phyloP scores from a whole-genome alignment of 768 basidiomycete species.

The Ramaria rubella region DNA sequence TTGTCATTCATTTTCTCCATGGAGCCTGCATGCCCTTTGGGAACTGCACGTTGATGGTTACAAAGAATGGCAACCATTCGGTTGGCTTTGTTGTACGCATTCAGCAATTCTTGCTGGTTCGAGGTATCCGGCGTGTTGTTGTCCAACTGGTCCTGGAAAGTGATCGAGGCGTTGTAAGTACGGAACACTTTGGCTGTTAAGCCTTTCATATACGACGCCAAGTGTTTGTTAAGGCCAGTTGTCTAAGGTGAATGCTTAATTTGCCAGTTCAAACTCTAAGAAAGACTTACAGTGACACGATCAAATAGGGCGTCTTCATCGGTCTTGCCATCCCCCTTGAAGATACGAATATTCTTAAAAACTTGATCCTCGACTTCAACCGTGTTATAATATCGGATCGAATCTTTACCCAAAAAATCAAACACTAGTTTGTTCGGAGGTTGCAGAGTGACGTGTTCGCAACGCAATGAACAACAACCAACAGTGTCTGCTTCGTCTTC shows the following conservation, averaged over 20 bases:
- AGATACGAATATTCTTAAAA: constrained; percentile 96
- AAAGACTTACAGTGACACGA: constrained; percentile 73
- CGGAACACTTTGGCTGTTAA: constrained; percentile 99
- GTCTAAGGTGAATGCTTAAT: constrained; percentile 45
- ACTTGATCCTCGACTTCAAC: constrained; percentile 87
- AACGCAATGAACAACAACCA: constrained; percentile 95
- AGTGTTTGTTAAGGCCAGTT: constrained; percentile 80
- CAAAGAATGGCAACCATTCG: constrained; percentile 95
- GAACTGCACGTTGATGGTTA: constrained; percentile 95
- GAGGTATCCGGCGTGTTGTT: constrained; percentile 59
- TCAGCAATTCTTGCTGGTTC: constrained; percentile 90
- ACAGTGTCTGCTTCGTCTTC: constrained; percentile 99
- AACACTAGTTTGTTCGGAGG: constrained; percentile 84
- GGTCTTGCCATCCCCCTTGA: constrained; percentile 83
- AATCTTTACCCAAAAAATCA: constrained; percentile 99
- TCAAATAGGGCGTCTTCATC: constrained; percentile 90
- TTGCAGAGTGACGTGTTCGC: constrained; percentile 91
- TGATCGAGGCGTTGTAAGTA: constrained; percentile 98
- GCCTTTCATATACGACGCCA: constrained; percentile 92
- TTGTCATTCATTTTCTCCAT: constrained; percentile 94
- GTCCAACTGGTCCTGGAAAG: constrained; percentile 89
- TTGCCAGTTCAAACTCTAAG: not conserved
- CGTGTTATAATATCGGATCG: constrained; percentile 92
- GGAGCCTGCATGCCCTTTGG: constrained; percentile 86
- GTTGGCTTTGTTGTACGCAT: constrained; percentile 96